phyloP scores from a whole-genome alignment of 2,329 filamentous ascomycete genomes.

The Fusarium citri region DNA sequence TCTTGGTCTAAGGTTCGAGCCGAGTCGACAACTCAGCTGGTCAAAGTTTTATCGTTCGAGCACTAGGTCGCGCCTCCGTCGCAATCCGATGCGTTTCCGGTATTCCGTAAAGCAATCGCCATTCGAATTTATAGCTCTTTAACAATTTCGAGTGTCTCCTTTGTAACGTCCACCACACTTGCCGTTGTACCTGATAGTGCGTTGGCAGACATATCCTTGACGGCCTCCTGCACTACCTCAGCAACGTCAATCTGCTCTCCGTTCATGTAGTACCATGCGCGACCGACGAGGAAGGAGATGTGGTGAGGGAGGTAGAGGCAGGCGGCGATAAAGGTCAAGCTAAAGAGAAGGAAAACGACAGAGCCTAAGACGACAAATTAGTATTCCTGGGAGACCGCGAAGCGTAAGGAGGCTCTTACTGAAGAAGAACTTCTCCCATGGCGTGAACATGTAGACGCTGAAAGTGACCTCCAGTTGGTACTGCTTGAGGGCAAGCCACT shows the following conservation, averaged over 20 bases:
- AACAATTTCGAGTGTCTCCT: slow-evolving; percentile 44
- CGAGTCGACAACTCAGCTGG: neutral
- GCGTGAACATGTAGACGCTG: slow-evolving; percentile 96
- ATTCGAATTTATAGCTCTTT: slow-evolving; percentile 51
- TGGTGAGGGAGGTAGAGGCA: slow-evolving; percentile 96
- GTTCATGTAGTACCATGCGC: slow-evolving; percentile 94
- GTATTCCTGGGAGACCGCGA: neutral
- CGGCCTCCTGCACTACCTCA: slow-evolving; percentile 48
- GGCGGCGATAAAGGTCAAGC: slow-evolving; percentile 86
- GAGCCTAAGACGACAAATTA: slow-evolving; percentile 73
- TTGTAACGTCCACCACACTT: slow-evolving; percentile 42
- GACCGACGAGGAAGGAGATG: slow-evolving; percentile 81
- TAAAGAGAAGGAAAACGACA: slow-evolving; percentile 88
- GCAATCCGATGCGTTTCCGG: neutral
- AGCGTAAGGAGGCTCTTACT: slow-evolving; percentile 70
- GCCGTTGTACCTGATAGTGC: slow-evolving; percentile 46
- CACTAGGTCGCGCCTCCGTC: neutral
- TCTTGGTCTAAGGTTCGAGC: neutral
- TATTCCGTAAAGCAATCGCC: neutral
- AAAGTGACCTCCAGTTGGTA: slow-evolving; percentile 99
- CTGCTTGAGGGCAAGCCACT: slow-evolving; percentile 93
- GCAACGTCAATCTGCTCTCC: slow-evolving; percentile 75
- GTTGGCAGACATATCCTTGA: slow-evolving; percentile 50
- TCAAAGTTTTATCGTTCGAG: neutral
- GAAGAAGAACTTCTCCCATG: slow-evolving; percentile 95